phyloP scores from a whole-genome alignment of 805 yeast species.

The Lachancea thermotolerans region DNA sequence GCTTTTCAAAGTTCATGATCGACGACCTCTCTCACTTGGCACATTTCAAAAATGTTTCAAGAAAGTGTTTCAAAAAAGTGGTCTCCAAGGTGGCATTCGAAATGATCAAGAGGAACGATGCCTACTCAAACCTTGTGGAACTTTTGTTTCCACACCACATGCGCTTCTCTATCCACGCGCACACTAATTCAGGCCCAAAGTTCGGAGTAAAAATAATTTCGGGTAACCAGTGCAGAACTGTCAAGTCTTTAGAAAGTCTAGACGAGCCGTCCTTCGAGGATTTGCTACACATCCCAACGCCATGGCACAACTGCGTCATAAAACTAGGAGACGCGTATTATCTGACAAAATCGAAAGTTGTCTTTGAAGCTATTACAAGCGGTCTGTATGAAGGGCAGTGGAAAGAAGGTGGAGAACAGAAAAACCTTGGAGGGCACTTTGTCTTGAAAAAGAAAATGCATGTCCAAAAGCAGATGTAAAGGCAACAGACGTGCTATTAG shows the following conservation, averaged over 20 bases:
- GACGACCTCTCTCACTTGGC: conserved; percentile 47
- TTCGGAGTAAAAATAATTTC: conserved; percentile 48
- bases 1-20: conserved; percentile 53
- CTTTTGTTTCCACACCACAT: conserved; percentile 52
- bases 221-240: conserved; percentile 38
- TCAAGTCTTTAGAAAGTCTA: conserved; percentile 35
- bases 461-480: conserved; percentile 2
- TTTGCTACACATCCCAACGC: conserved; percentile 56
- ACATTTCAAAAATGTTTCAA: conserved; percentile 35
- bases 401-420: conserved; percentile 28
- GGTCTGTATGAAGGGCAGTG: conserved; percentile 34
- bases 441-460: conserved; percentile 10
- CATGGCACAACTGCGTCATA: conserved; percentile 57
- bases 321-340: conserved; percentile 34
- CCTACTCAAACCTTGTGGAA: conserved; percentile 57
- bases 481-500: not conserved
- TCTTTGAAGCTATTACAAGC: conserved; percentile 32
- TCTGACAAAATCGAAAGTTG: conserved; percentile 34
- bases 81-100: conserved; percentile 52
- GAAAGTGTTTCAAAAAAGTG: conserved; percentile 43
- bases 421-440: conserved; percentile 33
- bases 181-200: conserved; percentile 52
- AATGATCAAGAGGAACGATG: conserved; percentile 60
- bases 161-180: conserved; percentile 57
- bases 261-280: conserved; percentile 44